A percentile compares a stretch with the other conserved stretches of the same genome.
Evolutionary conservation across 139 green algal genomes (phyloP).

Genomic region (Picochlorum sp.): DNA sequence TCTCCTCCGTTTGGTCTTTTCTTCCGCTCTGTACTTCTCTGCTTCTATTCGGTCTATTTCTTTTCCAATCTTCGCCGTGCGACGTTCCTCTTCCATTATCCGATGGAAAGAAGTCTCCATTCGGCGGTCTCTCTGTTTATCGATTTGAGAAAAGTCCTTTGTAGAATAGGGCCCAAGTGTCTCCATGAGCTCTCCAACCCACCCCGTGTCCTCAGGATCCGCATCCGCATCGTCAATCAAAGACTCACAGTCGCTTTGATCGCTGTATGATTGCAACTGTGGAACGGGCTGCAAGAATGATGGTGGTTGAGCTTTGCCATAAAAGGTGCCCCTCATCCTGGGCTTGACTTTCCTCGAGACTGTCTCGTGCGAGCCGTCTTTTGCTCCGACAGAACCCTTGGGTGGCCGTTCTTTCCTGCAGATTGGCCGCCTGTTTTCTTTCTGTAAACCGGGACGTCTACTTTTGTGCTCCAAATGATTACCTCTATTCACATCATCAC

Average conservation of each 20-base stretch:
- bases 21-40: background rate
- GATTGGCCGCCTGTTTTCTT: too few relatives aligned
- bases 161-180: constrained; percentile 13
- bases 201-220: background rate
- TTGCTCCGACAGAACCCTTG: too few relatives aligned
- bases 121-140: constrained; percentile 10
- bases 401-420: too few relatives aligned
- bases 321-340: constrained; percentile 6
- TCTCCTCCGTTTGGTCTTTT: background rate
- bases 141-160: constrained; percentile 16
- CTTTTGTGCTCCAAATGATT: too few relatives aligned
- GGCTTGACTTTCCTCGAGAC: background rate
- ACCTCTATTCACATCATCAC: too few relatives aligned
- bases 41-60: constrained; percentile 9
- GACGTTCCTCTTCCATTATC: background rate
- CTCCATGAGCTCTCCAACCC: background rate
- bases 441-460: too few relatives aligned
- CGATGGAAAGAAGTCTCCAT: constrained; percentile 18
- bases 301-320: constrained; percentile 9
- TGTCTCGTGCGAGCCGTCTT: background rate
- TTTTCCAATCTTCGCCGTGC: background rate
- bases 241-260: constrained; percentile 4
- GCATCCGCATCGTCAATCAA: constrained; percentile 2
- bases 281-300: background rate
- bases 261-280: background rate